Percentiles rank a stretch among this genome's conserved stretches.
phyloP scores from a whole-genome alignment of 179 eudicot species.

The Silene noctiflora region DNA sequence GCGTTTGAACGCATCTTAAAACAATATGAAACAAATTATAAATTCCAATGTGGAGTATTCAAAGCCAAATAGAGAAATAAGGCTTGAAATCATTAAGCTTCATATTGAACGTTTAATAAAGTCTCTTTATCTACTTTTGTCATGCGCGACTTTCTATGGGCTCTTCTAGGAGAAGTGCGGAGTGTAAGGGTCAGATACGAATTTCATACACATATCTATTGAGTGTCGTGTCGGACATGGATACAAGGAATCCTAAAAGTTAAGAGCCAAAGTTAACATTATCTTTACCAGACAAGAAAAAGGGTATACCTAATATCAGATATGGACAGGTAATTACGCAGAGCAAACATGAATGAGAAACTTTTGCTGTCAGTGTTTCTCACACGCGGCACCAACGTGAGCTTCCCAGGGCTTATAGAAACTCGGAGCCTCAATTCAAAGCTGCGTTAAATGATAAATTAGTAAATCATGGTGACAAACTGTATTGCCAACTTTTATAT shows the following conservation, averaged over 20 bases:
- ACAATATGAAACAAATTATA: too few species aligned
- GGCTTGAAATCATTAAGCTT: too few species aligned
- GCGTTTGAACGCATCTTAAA: too few species aligned
- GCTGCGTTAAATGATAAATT: slow-evolving; percentile 33
- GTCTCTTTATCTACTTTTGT: too few species aligned
- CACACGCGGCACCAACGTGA: slow-evolving; percentile 58
- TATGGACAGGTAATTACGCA: slow-evolving; percentile 56
- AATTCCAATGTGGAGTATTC: too few species aligned
- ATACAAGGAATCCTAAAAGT: not conserved
- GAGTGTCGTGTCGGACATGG: not conserved
- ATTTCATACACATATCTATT: too few species aligned
- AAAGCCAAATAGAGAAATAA: too few species aligned
- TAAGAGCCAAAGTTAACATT: not conserved
- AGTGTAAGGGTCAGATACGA: too few species aligned
- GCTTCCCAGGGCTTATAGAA: slow-evolving; percentile 56
- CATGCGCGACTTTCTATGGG: too few species aligned
- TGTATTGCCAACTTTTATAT: not conserved
- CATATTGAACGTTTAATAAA: too few species aligned
- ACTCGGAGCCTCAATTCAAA: slow-evolving; percentile 65
- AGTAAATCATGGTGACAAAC: not conserved
- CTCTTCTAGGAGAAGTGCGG: too few species aligned
- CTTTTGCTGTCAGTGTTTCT: slow-evolving; percentile 61
- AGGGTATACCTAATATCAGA: slow-evolving; percentile 60
- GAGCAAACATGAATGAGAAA: slow-evolving; percentile 55
- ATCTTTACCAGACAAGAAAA: not conserved